These are phyloP conservation scores for Penicillium italicum DNA, from an alignment of 2,329 filamentous ascomycete species.

Conservation along the genomic window DNA sequence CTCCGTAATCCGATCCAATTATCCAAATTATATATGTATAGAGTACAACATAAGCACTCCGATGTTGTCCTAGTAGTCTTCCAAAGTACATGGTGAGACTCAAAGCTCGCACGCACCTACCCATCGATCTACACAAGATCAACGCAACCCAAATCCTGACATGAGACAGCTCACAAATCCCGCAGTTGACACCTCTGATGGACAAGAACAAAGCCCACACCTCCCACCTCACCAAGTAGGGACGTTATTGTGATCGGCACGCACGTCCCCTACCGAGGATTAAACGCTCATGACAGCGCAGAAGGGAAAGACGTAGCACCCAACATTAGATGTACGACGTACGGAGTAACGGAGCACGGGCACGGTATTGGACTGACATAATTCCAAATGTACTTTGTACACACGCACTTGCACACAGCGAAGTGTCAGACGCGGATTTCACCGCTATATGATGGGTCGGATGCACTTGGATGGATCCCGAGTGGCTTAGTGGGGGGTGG, in stretches of 20 bases:
- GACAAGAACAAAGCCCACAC: background rate
- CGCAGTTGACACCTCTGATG: constrained; percentile 16
- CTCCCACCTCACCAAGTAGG: background rate
- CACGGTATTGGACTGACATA: background rate
- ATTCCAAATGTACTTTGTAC: background rate
- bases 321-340: background rate
- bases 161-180: constrained; percentile 23
- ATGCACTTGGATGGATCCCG: background rate
- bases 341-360: background rate
- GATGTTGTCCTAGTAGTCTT: background rate
- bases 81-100: background rate
- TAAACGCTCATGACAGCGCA: background rate
- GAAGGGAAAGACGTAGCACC: background rate
- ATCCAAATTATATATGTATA: background rate
- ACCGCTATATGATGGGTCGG: constrained; percentile 34
- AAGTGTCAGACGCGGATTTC: constrained; percentile 14
- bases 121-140: constrained; percentile 12
- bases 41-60: background rate
- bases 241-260: background rate
- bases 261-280: background rate
- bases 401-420: background rate
- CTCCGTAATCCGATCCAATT: constrained; percentile 3
- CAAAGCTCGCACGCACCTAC: background rate
- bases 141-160: constrained; percentile 16
- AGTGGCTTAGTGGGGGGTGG: background rate